Evolutionary conservation across 2,329 filamentous ascomycete species (phyloP), one percentile per base, ranked within the genome.

Genomic region (Cytospora chrysosperma): DNA sequence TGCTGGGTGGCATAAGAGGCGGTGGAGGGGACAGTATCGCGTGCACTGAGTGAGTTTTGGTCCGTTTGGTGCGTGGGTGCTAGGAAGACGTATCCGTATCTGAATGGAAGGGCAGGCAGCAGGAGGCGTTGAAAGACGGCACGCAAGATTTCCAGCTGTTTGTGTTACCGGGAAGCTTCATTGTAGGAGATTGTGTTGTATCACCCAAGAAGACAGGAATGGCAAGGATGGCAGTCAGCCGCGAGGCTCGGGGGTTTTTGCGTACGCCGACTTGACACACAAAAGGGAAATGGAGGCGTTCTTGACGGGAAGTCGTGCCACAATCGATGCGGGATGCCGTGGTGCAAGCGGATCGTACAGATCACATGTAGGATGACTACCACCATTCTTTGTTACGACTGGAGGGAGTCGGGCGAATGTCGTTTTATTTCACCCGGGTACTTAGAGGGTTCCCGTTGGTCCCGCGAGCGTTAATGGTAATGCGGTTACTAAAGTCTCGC

Each of bases 11-110:
- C 59, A 62, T 7, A 57, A 50, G 56, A 34, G 59, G 30, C 62
- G 63, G 27, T 54, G 63, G 56, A 52, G 60, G 13, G 63, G 63
- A 13, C 56, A 65, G 26, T 63, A 63, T 21, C 43, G 63, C 6
- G 56, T 65, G 51, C 60, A 63, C 15, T 63, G 37, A 55, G 51
- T 17, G 15, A 15, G 13, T 19, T 15, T 19, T 12, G 7, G 30
- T 50, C 13, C 15, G 19, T 21, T 28, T 40, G 50, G 24, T n/a
- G 50, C 13, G 10, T 50, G 49, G 7, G 10, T 37, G n/a, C n/a
- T 4, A 21, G 32, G 32, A 40, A 40, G 21, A 17, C n/a, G 9
- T 24, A 10, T 4, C 9, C n/a, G 9, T 24, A 10, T 19, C n/a
- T 19, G 7, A 32, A 13, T 10, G 7, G n/a, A 47, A 13, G 1